These are phyloP conservation scores for Trichosporon inkin DNA, from an alignment of 1,284 basidiomycete species.

Conservation along the genomic window DNA sequence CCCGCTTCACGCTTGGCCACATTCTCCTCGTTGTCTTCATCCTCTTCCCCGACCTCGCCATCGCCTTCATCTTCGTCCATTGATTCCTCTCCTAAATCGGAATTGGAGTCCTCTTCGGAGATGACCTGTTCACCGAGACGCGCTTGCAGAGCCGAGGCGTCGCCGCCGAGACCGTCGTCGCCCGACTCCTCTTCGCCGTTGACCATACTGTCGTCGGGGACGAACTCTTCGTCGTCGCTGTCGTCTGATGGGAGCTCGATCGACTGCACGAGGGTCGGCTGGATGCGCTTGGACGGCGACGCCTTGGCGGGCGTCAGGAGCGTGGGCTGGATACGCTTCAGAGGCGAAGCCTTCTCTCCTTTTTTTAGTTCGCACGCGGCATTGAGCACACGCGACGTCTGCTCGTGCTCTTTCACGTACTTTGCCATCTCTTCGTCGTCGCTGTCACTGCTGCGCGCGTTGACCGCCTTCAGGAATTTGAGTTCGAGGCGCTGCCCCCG, in stretches of 20 bases:
- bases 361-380: background rate
- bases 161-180: too few species aligned
- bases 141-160: too few species aligned
- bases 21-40: too few species aligned
- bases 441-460: background rate
- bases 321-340: background rate
- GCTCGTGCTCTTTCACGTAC: background rate
- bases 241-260: background rate
- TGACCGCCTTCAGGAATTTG: background rate
- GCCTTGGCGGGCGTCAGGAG: background rate
- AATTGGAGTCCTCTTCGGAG: too few species aligned
- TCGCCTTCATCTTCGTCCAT: too few species aligned
- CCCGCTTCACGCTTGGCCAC: too few species aligned
- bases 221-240: background rate
- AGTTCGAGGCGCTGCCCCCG: background rate
- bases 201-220: background rate
- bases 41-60: too few species aligned
- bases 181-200: background rate
- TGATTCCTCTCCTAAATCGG: too few species aligned
- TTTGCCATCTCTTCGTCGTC: background rate
- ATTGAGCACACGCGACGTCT: background rate
- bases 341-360: background rate
- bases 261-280: background rate
- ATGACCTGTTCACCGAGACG: too few species aligned
- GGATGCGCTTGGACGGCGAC: background rate